Evolutionary conservation across 2,329 filamentous ascomycete genomes (phyloP).

Genomic region (Diplocarpon mali): DNA sequence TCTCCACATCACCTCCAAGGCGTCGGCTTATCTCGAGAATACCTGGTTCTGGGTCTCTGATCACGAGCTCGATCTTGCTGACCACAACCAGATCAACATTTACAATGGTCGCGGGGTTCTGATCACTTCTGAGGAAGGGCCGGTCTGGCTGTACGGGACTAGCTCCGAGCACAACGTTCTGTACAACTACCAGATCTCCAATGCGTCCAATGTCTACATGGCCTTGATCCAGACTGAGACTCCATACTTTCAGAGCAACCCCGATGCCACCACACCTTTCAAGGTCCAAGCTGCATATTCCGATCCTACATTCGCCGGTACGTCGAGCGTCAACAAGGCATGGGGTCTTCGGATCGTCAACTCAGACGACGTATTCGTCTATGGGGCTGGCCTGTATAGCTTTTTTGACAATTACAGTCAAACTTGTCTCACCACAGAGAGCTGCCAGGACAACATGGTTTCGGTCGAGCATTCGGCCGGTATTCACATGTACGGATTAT

Average conservation of each 20-base stretch:
- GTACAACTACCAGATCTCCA: slow-evolving; percentile 78
- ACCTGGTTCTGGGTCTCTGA: slow-evolving; percentile 85
- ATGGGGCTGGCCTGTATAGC: slow-evolving; percentile 65
- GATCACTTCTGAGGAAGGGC: slow-evolving; percentile 62
- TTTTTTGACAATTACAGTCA: slow-evolving; percentile 79
- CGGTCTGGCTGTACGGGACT: slow-evolving; percentile 74
- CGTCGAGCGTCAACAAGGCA: slow-evolving; percentile 44
- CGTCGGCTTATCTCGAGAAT: slow-evolving; percentile 75
- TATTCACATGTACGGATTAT: slow-evolving; percentile 56
- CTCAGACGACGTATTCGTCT: slow-evolving; percentile 56
- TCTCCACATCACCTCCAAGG: slow-evolving; percentile 49
- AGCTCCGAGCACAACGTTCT: slow-evolving; percentile 54
- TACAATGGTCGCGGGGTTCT: slow-evolving; percentile 67
- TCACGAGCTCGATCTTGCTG: slow-evolving; percentile 69
- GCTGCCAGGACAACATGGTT: slow-evolving; percentile 71
- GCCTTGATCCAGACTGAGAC: slow-evolving; percentile 82
- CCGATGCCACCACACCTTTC: slow-evolving; percentile 58
- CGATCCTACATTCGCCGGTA: slow-evolving; percentile 57
- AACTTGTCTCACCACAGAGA: slow-evolving; percentile 53
- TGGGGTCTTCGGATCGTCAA: slow-evolving; percentile 65
- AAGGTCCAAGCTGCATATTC: slow-evolving; percentile 42
- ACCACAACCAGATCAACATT: slow-evolving; percentile 71
- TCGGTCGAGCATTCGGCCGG: slow-evolving; percentile 51
- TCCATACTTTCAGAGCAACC: slow-evolving; percentile 78
- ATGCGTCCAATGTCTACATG: slow-evolving; percentile 72